Percentiles rank a stretch among this genome's conserved stretches.
Evolutionary conservation across 306 rosid genomes (phyloP).

Genomic region (Comarum palustre): DNA sequence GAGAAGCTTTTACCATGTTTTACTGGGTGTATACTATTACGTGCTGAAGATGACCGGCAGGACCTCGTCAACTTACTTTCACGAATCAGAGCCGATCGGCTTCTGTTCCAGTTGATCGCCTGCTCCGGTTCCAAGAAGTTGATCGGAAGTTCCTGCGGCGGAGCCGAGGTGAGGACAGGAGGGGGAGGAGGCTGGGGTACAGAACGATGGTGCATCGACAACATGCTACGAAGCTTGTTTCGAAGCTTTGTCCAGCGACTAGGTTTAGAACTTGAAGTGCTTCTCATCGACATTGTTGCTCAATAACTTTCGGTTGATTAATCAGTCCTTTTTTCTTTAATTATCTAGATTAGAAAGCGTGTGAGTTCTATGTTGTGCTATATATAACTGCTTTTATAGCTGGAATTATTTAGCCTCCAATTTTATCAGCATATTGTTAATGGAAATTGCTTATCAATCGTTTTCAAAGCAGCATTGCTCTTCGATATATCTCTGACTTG

Average conservation of each 20-base stretch:
- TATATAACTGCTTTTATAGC: too few species aligned
- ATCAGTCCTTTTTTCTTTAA: background rate
- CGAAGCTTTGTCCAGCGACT: background rate
- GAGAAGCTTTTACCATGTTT: background rate
- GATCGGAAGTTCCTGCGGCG: background rate
- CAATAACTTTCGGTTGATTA: background rate
- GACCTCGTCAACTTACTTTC: background rate
- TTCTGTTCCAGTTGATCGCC: background rate
- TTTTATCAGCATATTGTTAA: too few species aligned
- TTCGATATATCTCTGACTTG: too few species aligned
- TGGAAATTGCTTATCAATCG: too few species aligned
- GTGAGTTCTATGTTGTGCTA: too few species aligned
- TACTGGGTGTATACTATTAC: background rate
- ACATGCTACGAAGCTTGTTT: background rate
- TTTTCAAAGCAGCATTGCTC: too few species aligned
- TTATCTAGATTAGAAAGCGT: background rate
- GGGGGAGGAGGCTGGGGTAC: background rate
- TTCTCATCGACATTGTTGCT: background rate
- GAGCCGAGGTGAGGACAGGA: background rate
- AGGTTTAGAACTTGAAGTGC: background rate
- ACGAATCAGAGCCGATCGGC: background rate
- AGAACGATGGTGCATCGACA: background rate
- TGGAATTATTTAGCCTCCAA: too few species aligned
- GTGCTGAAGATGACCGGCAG: background rate
- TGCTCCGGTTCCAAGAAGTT: background rate